Evolutionary conservation across 1,284 basidiomycete species (phyloP).

Genomic region (Rhizopogon hawkerae): DNA sequence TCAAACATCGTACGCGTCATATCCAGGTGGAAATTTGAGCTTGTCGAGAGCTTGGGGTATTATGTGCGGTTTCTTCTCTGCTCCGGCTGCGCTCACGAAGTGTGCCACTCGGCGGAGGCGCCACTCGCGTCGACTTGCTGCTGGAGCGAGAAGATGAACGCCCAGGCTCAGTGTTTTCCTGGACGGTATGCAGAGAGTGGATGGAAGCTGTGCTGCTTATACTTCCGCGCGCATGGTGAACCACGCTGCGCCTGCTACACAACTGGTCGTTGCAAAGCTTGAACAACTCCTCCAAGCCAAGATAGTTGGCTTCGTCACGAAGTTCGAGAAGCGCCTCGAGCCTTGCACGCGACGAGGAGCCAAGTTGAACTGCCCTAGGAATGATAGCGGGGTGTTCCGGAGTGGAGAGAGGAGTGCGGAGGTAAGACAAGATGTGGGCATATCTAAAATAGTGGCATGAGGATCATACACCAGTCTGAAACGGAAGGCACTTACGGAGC

Average conservation of each 20-base stretch:
- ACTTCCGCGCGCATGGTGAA: neutral
- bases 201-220: constrained; percentile 36
- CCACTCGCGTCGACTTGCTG: neutral
- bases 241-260: constrained; percentile 32
- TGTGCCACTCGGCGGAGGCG: neutral
- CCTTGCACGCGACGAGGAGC: constrained; percentile 37
- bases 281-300: constrained; percentile 53
- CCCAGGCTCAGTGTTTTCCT: constrained; percentile 29
- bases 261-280: constrained; percentile 62
- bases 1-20: neutral
- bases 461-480: neutral
- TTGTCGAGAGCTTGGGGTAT: neutral
- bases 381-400: constrained; percentile 44
- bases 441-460: constrained; percentile 40
- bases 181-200: constrained; percentile 38
- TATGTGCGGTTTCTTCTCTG: neutral
- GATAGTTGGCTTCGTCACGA: constrained; percentile 65
- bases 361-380: constrained; percentile 51
- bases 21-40: neutral
- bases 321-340: constrained; percentile 62
- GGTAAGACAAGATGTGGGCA: constrained; percentile 57
- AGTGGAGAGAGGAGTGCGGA: constrained; percentile 44
- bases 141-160: constrained; percentile 6
- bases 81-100: neutral
- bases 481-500: constrained; percentile 49